Evolutionary conservation across 176 grass and related monocot genomes (phyloP).

Genomic region (Secale cereale): DNA sequence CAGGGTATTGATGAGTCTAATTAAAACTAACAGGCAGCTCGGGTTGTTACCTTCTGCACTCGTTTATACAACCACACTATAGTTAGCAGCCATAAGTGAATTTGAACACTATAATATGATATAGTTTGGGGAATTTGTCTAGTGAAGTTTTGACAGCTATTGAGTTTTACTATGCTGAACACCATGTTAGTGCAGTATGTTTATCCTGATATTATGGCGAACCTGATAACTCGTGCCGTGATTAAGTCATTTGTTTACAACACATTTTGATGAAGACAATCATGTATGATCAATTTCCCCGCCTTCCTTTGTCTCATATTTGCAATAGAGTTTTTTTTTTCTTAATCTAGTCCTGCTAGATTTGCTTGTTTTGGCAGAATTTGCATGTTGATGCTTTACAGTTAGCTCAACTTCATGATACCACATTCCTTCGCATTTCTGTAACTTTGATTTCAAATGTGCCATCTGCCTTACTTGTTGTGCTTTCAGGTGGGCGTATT

Average conservation of each 20-base stretch:
- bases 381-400: conserved; percentile 12
- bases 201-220: not conserved
- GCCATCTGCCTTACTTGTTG: conserved; percentile 15
- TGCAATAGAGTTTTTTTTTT: not conserved
- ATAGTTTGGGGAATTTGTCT: conserved; percentile 6
- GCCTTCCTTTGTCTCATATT: not conserved
- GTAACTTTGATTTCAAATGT: conserved; percentile 11
- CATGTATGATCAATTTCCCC: not conserved
- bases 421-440: conserved; percentile 2
- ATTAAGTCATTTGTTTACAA: not conserved
- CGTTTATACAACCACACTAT: not conserved
- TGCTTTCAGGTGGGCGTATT: conserved; percentile 82
- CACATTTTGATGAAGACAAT: not conserved
- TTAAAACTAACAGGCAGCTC: conserved; percentile 1
- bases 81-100: conserved; percentile 18
- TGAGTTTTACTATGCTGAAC: not conserved
- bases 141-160: not conserved
- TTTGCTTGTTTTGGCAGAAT: not conserved
- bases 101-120: not conserved
- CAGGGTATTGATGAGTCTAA: not conserved
- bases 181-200: not conserved
- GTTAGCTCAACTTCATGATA: conserved; percentile 12
- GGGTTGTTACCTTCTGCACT: not conserved
- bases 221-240: not conserved
- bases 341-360: not conserved